Evolutionary conservation across 257 asterid genomes (phyloP), one percentile per base, ranked within the genome.

Genomic region (Salvia splendens): DNA sequence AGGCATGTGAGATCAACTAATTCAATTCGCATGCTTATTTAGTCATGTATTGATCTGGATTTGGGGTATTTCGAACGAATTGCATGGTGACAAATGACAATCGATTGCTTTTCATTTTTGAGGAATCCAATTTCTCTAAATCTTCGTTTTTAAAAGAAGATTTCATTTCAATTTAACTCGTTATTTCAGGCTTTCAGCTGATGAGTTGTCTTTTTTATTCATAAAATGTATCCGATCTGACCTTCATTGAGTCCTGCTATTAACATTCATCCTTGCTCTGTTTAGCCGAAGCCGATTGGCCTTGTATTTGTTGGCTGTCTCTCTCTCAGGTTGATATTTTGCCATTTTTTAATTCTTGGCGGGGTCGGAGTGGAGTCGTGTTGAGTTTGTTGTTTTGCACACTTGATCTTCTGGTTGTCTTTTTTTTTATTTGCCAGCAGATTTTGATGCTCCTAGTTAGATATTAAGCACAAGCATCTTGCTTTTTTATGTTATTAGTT

Each of bases 391-490:
- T 61, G 48, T 47, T 30, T 69, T 70, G 45, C 56, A 67, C 46
- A 64, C 56, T 16, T 71, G 70, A 75, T 74, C 71, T 52, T 56
- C 50, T 45, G 55, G 24, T 71, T 67, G 73, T 62, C 76, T 38
- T 67, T 60, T 20, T 58, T 67, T 68, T 75, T 50, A 49, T 70
- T 75, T 68, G 73, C 80, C 72, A 61, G 73, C 75, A 78, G 67
- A 69, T n/a, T 8, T 42, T 65, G 69, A 71, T 61, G 67, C 72
- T 55, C 61, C 52, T 55, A 16, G n/a, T 42, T 36, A 38, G 59
- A 46, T 70, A 38, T 33, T 20, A 64, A 43, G 17, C 65, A 77
- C 41, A 41, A 40, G 51, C 28, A 69, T 47, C 4, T 65, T 54
- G 8, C 15, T 66, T 61, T 45, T 61, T 45, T 28, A 6, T 61